Base-by-base conservation (phyloP, 2,329 filamentous ascomycete species). In the Calonectria hongkongensis region DNA sequence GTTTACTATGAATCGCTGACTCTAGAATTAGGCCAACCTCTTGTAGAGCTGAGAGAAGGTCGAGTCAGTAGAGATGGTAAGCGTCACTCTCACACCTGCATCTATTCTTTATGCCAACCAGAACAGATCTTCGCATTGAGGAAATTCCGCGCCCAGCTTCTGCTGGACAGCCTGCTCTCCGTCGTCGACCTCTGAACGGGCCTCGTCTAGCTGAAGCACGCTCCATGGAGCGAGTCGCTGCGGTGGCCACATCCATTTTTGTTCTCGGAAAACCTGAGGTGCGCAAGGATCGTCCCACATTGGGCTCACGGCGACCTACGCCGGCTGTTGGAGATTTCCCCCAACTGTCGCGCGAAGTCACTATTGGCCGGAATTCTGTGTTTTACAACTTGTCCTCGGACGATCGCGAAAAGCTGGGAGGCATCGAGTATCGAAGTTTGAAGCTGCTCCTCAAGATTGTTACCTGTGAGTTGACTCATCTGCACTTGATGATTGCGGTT, bases 361-460 rank as follows among this genome's bases (percentile, higher is more conserved):
- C 85, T 0, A 73, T 89, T 6, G 86, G 87, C 0, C 81, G 86
- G 2, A 89, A 89, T 71, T 88, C 86, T 0, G 79, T 84, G 30
- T 89, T 89, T 39, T 73, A 83, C 36, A 86, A 88, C 63, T 51
- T 89, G 62, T 84, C 84, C 0, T 78, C 80, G 0, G 74, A 83
- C 21, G 86, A 87, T 54, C 79, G 84, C 6, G 85, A 88, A 69
- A 80, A 82, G n/a, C 80, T 90, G 0, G 88, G 88, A 1, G 88
- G 88, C 0, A 86, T 89, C 43, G 88, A 89, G 76, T 90, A 90
- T 51, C 84, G 87, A 0, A 87, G 84, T 39, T 78, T 90, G 39
- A 88, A 87, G 74, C 74, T 89, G 1, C 77, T 90, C 15, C 76
- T 89, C 18, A 88, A 88, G 73, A 86, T 89, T 70, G 82, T 85